A percentile compares a stretch with the other conserved stretches of the same genome.
Conservation (phyloP, 75 land plant genomes). For the Gnetum montanum region DNA sequence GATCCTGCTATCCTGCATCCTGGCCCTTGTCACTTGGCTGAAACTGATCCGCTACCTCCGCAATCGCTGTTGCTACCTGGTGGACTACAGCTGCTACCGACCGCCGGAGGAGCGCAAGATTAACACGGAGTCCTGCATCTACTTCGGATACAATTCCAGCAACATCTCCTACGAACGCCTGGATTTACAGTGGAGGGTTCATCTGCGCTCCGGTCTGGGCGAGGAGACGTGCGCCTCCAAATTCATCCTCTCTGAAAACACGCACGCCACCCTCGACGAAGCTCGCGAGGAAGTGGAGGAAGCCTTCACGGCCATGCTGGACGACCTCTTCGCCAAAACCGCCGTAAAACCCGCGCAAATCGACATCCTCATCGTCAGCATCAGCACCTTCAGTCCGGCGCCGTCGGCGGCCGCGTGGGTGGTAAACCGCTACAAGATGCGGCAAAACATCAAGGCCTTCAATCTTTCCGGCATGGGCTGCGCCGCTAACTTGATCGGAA, state of each 20-base stretch:
- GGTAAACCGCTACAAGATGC: conserved; percentile 37
- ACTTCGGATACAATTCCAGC: not conserved
- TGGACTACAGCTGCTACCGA: not conserved
- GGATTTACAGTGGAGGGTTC: not conserved
- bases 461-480: too few species aligned
- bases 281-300: conserved; percentile 34
- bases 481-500: too few species aligned
- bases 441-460: conserved; percentile 37
- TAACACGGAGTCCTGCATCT: conserved; percentile 7
- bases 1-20: too few species aligned
- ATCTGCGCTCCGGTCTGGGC: conserved; percentile 5
- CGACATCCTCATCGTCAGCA: conserved; percentile 53
- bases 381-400: conserved; percentile 49
- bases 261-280: conserved; percentile 7
- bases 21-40: too few species aligned
- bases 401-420: conserved; percentile 56
- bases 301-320: conserved; percentile 38
- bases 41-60: not conserved
- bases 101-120: conserved; percentile 4
- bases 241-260: not conserved
- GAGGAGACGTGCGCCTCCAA: conserved; percentile 13
- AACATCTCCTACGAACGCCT: not conserved
- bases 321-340: conserved; percentile 42
- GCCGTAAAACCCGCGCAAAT: conserved; percentile 26
- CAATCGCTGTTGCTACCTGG: not conserved